Evolutionary conservation across 129 eudicot genomes (phyloP), one percentile per base, ranked within the genome.

Genomic region (Sambucus nigra): DNA sequence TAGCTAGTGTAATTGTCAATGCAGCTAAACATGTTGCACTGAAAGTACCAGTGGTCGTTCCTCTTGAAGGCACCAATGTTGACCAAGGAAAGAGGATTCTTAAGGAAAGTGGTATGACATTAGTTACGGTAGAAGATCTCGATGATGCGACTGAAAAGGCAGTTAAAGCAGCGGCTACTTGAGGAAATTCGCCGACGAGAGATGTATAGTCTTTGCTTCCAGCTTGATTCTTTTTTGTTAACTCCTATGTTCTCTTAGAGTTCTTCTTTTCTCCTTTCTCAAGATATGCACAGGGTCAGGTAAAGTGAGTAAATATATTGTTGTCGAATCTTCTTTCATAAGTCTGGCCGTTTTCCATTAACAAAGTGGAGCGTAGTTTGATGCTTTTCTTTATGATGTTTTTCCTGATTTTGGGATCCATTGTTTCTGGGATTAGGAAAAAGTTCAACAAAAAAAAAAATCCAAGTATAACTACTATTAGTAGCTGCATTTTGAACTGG

Each of bases 131-230:
- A 32, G 97, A 89, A 63, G 97, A 89, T 79, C 74, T 89, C 59
- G 97, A 89, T 48, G 97, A 89, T 73, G 97, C 97, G 13, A 95
- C 95, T 24, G 88, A 78, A 68, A 89, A 89, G 68, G 97, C 97
- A 47, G 97, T 89, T 28, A 84, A 81, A 69, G 83, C 97, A 25
- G 47, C 77, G 19, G 45, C 80, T 35, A 51, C 51, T 14, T 76
- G 69, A 75, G 47, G 46, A 13, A 35, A 53, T 59, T 35, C 40
- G 7, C 13, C 38, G 10, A 5, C n/a, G 22, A 33, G 27, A 39
- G 19, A 5, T 23, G 31, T 33, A 54, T 32, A 35, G 45, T 46
- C 44, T 46, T 56, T 41, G 42, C 10, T 23, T 53, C 12, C 32
- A 22, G 16, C 33, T 35, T 23, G 16, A 55, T n/a, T 55, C 42